Base-by-base conservation (phyloP, 2,329 filamentous ascomycete species). In the Harringtonia aguacate region DNA sequence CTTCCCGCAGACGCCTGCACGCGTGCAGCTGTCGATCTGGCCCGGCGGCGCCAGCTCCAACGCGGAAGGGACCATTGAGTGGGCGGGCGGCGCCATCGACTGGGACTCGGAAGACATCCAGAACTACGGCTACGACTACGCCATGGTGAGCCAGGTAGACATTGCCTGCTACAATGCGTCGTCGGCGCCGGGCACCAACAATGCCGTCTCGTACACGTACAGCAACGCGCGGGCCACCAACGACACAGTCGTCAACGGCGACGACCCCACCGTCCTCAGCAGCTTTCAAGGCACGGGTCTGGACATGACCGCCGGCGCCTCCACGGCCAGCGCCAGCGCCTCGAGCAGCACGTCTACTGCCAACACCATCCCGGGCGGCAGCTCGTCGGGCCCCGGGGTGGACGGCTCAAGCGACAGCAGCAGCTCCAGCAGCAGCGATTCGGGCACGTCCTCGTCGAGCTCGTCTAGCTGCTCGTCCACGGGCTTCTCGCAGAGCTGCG, bases 21-120 rank as follows among this genome's bases (percentile, higher is more conserved):
- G 90, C 54, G 77, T 98, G 42, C 87, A 95, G 69, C 74, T 98
- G 41, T 97, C 92, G 15, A 79, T 98, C 57, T 98, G 92, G 92
- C 92, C 92, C 34, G 92, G 86, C 56, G 92, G 92, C 59, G 76
- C 85, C 38, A 65, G 78, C 10, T 73, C 72, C 58, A 95, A 95
- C 62, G 83, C 77, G 34, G 59, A 84, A 60, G 92, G 92, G 45
- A 97, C 92, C 29, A 76, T 95, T 52, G 72, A 81, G 43, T 98
- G 92, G 92, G 86, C 90, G 17, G 92, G 92, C 58, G 92, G 92
- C 55, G 67, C 75, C 42, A 90, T 98, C 51, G 75, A 94, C 70
- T 98, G 92, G 90, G 69, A 84, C 59, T 78, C 76, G 51, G 85
- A 45, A 14, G 52, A 94, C 63, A 90, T 97, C 71, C 69, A 86